A percentile compares a stretch with the other conserved stretches of the same genome.
phyloP scores from a whole-genome alignment of 1,284 basidiomycete species.

The Veloboletus limbatus region DNA sequence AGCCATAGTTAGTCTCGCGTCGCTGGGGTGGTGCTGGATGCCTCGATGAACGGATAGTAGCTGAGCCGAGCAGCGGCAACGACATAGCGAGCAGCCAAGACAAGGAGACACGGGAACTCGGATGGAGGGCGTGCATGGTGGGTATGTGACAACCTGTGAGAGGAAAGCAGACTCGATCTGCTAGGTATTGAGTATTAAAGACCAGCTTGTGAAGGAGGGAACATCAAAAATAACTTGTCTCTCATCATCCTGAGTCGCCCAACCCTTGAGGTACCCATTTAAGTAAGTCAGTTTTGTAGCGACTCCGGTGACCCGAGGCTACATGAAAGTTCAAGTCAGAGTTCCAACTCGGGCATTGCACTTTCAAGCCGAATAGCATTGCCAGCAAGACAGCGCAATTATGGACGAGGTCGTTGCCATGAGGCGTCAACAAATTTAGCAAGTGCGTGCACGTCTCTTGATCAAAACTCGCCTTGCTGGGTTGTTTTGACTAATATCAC shows the following conservation, averaged over 20 bases:
- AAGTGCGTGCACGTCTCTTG: too few relatives aligned
- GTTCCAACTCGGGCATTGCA: too few relatives aligned
- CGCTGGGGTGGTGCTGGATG: conserved; percentile 11
- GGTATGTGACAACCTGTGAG: background rate
- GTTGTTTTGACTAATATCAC: too few relatives aligned
- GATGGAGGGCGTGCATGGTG: conserved; percentile 6
- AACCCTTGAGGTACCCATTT: too few relatives aligned
- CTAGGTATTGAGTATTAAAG: background rate
- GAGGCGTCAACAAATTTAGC: too few relatives aligned
- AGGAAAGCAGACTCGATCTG: background rate
- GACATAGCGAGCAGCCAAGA: conserved; percentile 14
- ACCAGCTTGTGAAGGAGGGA: background rate
- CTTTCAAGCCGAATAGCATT: too few relatives aligned
- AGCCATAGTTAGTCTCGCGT: conserved; percentile 38
- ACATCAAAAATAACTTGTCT: background rate
- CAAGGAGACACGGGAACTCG: background rate
- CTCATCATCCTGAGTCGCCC: background rate
- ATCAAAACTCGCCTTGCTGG: too few relatives aligned
- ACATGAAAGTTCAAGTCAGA: too few relatives aligned
- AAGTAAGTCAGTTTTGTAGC: too few relatives aligned
- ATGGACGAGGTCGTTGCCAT: too few relatives aligned
- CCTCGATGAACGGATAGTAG: background rate
- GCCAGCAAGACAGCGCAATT: too few relatives aligned
- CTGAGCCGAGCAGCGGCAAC: conserved; percentile 9
- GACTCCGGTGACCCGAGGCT: too few relatives aligned